Evolutionary conservation across 2,329 filamentous ascomycete species (phyloP), one percentile per base, ranked within the genome.

Genomic region (Blastomyces percursus): DNA sequence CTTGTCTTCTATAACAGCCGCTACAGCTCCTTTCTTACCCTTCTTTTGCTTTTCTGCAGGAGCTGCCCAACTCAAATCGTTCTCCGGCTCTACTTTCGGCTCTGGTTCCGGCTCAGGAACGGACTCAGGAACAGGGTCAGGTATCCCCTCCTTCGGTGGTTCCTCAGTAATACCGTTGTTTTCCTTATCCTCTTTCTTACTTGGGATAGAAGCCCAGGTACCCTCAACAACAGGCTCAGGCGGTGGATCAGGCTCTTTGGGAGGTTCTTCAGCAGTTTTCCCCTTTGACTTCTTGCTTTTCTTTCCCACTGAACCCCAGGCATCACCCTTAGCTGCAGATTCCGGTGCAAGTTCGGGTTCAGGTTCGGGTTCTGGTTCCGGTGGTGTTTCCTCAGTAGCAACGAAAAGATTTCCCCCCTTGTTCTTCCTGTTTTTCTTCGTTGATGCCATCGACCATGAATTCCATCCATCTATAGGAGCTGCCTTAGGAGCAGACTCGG

Each of bases 11-110:
- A 66, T 65, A 63, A 72, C 67, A 74, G 80, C 66, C 73, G 77
- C 67, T 73, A 75, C 11, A 68, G 68, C 2, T 60, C 73, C 69
- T 59, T 73, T 79, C 64, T 82, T 80, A 65, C 80, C 81, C 66
- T 78, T 78, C 42, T 76, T 75, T 59, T 79, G 80, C 66, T 79
- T 82, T 16, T 8, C 46, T 16, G 51, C 27, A 5, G 50, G 40
- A n/a, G 54, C 46, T 6, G 24, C 27, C 54, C 54, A 59, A 52
- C 12, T 7, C 48, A 9, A 14, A 35, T 61, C 14, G 32, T 64
- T 65, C 38, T 72, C 70, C 35, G 68, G 68, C 56, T 72, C 71
- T 11, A 69, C 68, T 38, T 67, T 66, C 38, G 71, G 46, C 40
- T 60, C 60, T 60, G 44, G 66, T 64, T 48, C 24, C 1, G 21